These are phyloP conservation scores for Boechera retrofracta DNA, from an alignment of 345 rosid genomes.

Conservation along the genomic window DNA sequence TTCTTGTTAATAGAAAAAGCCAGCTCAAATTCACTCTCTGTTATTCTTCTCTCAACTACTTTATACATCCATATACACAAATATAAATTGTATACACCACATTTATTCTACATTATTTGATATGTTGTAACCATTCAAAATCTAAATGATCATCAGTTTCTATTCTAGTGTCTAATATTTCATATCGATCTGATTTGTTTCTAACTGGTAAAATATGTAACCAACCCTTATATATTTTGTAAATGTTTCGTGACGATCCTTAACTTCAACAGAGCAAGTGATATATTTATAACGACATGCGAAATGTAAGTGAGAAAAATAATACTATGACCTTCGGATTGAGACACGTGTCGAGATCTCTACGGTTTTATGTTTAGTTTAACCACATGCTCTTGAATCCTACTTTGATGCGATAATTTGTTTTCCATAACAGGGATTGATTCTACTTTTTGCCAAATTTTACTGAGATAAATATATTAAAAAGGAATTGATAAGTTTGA, in stretches of 20 bases:
- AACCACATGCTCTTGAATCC: too few relatives aligned
- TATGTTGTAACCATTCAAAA: too few relatives aligned
- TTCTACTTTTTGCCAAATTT: background rate
- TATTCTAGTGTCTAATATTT: background rate
- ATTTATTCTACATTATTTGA: too few relatives aligned
- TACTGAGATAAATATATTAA: background rate
- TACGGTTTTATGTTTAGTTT: too few relatives aligned
- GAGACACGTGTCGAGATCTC: too few relatives aligned
- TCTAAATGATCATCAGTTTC: background rate
- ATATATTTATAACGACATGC: too few relatives aligned
- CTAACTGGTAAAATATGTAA: background rate
- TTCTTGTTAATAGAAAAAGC: slow-evolving; percentile 12
- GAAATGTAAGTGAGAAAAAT: too few relatives aligned
- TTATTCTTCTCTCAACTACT: slow-evolving; percentile 26
- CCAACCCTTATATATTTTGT: too few relatives aligned
- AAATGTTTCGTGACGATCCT: background rate
- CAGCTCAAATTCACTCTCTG: slow-evolving; percentile 23
- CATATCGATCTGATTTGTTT: background rate
- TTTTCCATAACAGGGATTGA: too few relatives aligned
- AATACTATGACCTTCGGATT: too few relatives aligned
- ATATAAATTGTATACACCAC: too few relatives aligned
- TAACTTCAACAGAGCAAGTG: background rate
- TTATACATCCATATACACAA: background rate
- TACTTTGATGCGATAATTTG: too few relatives aligned
- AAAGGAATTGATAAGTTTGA: background rate